Evolutionary conservation across 108 stramenopile genomes (phyloP), one percentile per base, ranked within the genome.

Genomic region (Chaetoceros tenuissimus): DNA sequence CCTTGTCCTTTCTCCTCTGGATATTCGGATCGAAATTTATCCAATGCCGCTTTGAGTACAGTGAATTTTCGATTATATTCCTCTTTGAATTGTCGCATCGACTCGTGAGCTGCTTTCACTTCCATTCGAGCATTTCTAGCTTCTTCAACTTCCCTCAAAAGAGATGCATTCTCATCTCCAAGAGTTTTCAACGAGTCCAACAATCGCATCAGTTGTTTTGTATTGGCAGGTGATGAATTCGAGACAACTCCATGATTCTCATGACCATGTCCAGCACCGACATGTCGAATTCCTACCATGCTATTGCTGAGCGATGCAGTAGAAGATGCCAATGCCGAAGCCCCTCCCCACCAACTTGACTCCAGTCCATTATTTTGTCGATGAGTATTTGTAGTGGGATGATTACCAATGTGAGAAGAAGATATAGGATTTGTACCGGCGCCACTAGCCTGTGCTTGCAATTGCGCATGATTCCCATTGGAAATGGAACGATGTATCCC

Each of bases 281-380:
- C 30, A 22, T 55, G 49, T 48, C 26, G 20, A 20, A 47, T 47
- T 31, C 31, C 46, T 18, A 45, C 45, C 21, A 47, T 24, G 48
- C 31, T 57, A 21, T 44, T 60, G 23, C 60, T 67, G 7, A 73
- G 29, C 18, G 80, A 81, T 45, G 76, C 57, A 0, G 80, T 72
- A 21, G 85, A 83, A 17, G 79, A 75, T 24, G 73, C 62, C 24
- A 85, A 46, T 28, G 82, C 66, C 22, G 69, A 60, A 31, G 71
- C 45, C 51, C 71, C 62, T 44, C 89, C 89, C 85, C 84, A 91
- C 89, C 89, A 91, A 58, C 85, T 91, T 24, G 75, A 72, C 59
- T 86, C 87, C 48, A 92, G 71, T 21, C 80, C 80, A 52, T 54
- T 18, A 45, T 56, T 55, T 51, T 23, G 26, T 48, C 2, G 27